Evolutionary conservation across 306 rosid genomes (phyloP).

Genomic region (Acacia confusa): DNA sequence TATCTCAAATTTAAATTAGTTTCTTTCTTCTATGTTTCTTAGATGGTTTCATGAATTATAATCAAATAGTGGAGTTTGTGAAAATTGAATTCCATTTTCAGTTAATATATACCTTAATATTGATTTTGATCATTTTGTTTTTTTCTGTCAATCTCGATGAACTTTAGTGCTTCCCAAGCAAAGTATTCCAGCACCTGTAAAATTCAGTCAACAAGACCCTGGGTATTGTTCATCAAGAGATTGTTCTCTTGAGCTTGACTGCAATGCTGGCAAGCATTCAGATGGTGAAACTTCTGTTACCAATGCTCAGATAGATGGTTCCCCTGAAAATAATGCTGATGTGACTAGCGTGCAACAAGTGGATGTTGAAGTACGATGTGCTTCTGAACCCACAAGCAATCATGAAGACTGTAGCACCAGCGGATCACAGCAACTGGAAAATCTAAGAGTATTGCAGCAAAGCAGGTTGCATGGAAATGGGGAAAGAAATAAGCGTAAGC

Average conservation of each 20-base stretch:
- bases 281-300: constrained; percentile 82
- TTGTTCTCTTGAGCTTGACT: constrained; percentile 63
- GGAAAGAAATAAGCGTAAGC: constrained; percentile 88
- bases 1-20: neutral
- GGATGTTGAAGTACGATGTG: constrained; percentile 72
- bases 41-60: neutral
- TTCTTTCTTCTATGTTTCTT: neutral
- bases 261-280: constrained; percentile 64
- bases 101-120: constrained; percentile 6
- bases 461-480: constrained; percentile 59
- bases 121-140: constrained; percentile 18
- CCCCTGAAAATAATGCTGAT: constrained; percentile 82
- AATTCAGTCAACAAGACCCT: constrained; percentile 53
- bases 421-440: constrained; percentile 64
- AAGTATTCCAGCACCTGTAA: constrained; percentile 48
- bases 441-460: constrained; percentile 54
- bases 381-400: constrained; percentile 55
- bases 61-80: constrained; percentile 4
- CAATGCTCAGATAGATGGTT: constrained; percentile 53
- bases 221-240: constrained; percentile 63
- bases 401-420: constrained; percentile 97
- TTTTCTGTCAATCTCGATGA: constrained; percentile 34
- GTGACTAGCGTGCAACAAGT: constrained; percentile 61
- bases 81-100: constrained; percentile 10
- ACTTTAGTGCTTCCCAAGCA: constrained; percentile 51